Base-by-base conservation (phyloP, 2,329 filamentous ascomycete genomes). In the Coniochaeta sp. region DNA sequence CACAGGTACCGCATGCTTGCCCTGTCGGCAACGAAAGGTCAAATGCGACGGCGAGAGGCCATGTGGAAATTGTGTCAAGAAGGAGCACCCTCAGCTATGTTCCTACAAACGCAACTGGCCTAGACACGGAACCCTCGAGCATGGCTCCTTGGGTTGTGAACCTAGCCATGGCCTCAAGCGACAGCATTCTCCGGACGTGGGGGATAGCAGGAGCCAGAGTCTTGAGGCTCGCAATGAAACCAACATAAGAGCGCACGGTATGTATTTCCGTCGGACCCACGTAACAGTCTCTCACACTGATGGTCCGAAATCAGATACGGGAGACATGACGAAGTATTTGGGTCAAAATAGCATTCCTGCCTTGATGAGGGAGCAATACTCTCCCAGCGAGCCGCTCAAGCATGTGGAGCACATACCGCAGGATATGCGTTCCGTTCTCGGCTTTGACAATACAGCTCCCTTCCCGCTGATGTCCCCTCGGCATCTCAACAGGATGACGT, bases 31-130 rank as follows among this genome's bases (percentile, higher is more conserved):
- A 65, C 75, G 82, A 57, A 85, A 86, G 67, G 82, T 86, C 33
- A 85, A 85, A 67, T 86, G 82, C 64, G 82, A 85, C 68, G 85
- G 85, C 65, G 81, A 84, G 64, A 77, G 83, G 61, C 82, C 82
- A 1, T 86, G 82, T 65, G 81, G 85, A 61, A 86, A 86, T 62
- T 86, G 82, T 61, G 76, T 83, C 61, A 85, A 84, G 69, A 71
- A 82, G 51, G 81, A 85, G 53, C 82, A 86, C 58, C 75, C 81
- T 3, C 75, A 79, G 65, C 70, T 86, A 48, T 86, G 82, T 62
- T 85, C 81, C 27, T 85, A 85, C 68, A 85, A 85, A 62, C 82
- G 82, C 13, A 85, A 85, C 62, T 70, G 75, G 20, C 24, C 38
- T 24, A 26, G 18, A 10, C 38, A 42, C n/a, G n/a, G n/a, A 52